These are phyloP conservation scores for Oryza meyeriana DNA, from an alignment of 176 grass and related monocot species.

Conservation along the genomic window DNA sequence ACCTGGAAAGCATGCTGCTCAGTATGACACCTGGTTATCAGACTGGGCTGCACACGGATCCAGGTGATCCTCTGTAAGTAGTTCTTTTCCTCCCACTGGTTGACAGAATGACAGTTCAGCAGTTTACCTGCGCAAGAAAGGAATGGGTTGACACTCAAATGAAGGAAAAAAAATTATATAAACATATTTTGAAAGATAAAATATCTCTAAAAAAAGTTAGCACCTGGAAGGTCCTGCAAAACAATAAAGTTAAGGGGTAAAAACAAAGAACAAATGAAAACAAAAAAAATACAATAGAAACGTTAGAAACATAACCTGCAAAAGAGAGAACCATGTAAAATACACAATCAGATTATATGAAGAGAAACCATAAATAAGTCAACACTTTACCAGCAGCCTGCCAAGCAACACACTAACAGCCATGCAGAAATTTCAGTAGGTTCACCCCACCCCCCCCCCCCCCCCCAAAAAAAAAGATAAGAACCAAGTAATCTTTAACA, in stretches of 20 bases:
- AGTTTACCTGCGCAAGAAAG: slow-evolving; percentile 41
- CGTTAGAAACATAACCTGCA: slow-evolving; percentile 54
- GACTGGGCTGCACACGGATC: neutral
- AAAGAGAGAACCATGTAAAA: slow-evolving; percentile 29
- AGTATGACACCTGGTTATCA: neutral
- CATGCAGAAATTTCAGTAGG: slow-evolving; percentile 21
- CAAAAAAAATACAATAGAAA: slow-evolving; percentile 26
- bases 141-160: neutral
- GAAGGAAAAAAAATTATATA: slow-evolving; percentile 26
- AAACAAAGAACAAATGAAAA: slow-evolving; percentile 30
- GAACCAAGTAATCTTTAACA: slow-evolving; percentile 6
- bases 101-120: slow-evolving; percentile 7
- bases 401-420: slow-evolving; percentile 30
- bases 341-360: slow-evolving; percentile 37
- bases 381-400: slow-evolving; percentile 57
- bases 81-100: neutral
- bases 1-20: slow-evolving; percentile 28
- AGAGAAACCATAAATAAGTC: slow-evolving; percentile 54
- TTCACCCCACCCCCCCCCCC: neutral
- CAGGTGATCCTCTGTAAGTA: neutral
- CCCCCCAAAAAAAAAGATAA: no score
- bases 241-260: slow-evolving; percentile 46
- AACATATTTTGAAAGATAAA: slow-evolving; percentile 6
- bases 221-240: slow-evolving; percentile 70
- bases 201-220: slow-evolving; percentile 36